phyloP scores from a whole-genome alignment of 2,329 filamentous ascomycete genomes.

The Microdochium nivale region DNA sequence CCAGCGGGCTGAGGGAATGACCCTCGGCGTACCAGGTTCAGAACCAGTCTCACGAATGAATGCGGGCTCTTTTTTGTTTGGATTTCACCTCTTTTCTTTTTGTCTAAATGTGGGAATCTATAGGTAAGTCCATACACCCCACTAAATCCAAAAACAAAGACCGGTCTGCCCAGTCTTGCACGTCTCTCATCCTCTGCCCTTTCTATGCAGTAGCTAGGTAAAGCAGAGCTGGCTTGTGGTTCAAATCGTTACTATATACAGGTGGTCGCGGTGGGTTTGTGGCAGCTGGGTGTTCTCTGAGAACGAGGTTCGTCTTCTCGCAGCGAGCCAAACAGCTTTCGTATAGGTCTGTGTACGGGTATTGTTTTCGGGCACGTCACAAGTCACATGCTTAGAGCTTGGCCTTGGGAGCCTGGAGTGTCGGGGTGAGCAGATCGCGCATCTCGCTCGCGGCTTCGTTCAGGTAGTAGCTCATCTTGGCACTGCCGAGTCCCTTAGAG shows the following conservation, averaged over 20 bases:
- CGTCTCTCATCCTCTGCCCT: not conserved
- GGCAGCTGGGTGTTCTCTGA: too few species aligned
- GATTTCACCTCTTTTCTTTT: not conserved
- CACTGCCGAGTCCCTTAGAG: conserved; percentile 81
- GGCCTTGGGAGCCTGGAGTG: conserved; percentile 71
- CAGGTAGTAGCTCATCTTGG: conserved; percentile 92
- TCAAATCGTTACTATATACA: not conserved
- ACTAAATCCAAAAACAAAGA: not conserved
- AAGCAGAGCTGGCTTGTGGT: not conserved
- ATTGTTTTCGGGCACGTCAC: not conserved
- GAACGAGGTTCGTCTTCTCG: not conserved
- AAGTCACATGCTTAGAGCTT: conserved; percentile 59
- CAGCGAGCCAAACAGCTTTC: not conserved
- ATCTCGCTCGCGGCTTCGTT: conserved; percentile 90
- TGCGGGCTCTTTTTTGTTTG: not conserved
- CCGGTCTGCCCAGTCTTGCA: not conserved
- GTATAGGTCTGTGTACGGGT: too few species aligned
- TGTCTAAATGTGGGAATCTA: not conserved
- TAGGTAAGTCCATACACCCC: not conserved
- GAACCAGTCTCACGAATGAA: not conserved
- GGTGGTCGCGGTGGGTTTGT: not conserved
- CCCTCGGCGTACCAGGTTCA: too few species aligned
- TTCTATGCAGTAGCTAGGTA: not conserved
- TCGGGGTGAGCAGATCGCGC: conserved; percentile 75
- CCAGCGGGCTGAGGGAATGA: too few species aligned